Evolutionary conservation across 495 filamentous ascomycete species (phyloP).

Genomic region (Penicillium lividum): DNA sequence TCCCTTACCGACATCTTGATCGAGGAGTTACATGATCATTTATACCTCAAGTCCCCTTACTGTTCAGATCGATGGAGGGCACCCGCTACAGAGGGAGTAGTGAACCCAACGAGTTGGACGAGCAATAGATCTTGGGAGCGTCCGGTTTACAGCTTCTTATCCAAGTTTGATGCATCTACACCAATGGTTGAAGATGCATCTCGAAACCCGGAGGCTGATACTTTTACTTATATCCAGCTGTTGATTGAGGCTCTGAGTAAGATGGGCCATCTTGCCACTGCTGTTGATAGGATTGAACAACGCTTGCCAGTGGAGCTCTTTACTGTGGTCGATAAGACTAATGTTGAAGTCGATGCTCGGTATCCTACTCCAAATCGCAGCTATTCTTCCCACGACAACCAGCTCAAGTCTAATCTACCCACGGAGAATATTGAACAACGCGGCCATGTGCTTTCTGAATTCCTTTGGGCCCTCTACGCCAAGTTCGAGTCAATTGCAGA

Average conservation of each 20-base stretch:
- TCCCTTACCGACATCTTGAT: conserved; percentile 91
- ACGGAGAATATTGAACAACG: conserved; percentile 68
- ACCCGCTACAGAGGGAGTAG: conserved; percentile 49
- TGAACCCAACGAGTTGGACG: conserved; percentile 42
- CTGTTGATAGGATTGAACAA: conserved; percentile 88
- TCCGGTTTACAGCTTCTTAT: conserved; percentile 76
- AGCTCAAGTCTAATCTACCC: conserved; percentile 54
- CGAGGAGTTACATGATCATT: conserved; percentile 94
- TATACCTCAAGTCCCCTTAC: conserved; percentile 96
- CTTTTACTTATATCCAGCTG: conserved; percentile 87
- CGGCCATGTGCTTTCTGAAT: conserved; percentile 81
- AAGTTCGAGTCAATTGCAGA: conserved; percentile 97
- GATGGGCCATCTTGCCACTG: conserved; percentile 79
- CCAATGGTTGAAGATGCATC: conserved; percentile 82
- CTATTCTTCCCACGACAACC: conserved; percentile 47
- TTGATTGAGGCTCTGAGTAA: conserved; percentile 87
- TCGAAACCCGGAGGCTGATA: conserved; percentile 91
- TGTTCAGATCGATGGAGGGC: conserved; percentile 93
- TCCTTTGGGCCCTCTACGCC: conserved; percentile 88
- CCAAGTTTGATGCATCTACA: conserved; percentile 69
- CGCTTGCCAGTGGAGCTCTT: conserved; percentile 93
- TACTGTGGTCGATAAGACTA: conserved; percentile 89
- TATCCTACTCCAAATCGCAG: conserved; percentile 72
- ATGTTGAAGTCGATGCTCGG: conserved; percentile 86
- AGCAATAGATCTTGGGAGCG: conserved; percentile 49